Base-by-base conservation (phyloP, 2,329 filamentous ascomycete species). In the Talaromyces sp. region DNA sequence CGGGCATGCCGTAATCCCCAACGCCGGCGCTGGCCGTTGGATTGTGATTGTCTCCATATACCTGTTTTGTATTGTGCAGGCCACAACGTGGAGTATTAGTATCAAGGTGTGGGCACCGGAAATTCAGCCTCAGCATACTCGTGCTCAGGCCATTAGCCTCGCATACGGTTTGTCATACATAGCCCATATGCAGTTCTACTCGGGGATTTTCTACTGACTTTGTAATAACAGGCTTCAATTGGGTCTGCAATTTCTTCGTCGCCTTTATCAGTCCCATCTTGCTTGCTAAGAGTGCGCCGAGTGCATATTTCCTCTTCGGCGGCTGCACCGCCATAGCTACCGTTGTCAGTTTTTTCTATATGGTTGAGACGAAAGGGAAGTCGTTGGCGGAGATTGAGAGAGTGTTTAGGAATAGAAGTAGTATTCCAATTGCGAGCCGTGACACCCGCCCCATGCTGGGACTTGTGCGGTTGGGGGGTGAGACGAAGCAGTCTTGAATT, bases 71-170 rank as follows among this genome's bases (percentile, higher is more conserved):
- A 47, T 22, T 22, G 45, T 47, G 19, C 45, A 25, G 5, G 19
- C 45, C 19, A 47, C 74, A 3, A 73, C 83, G 0, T 88, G 86
- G 84, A 85, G 78, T 1, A 82, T 89, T n/a, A 79, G 81, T 0
- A 77, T 83, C 56, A 84, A 84, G 67, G 83, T 88, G 8, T 88
- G 86, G 65, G 80, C 83, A 0, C 80, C 81, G 13, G 86, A 88
- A 73, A 87, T 88, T 43, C 85, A 88, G 68, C 84, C 85, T 0
- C 77, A 79, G 3, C 75, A 81, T 47, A 87, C 84, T 0, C 78
- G 86, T 7, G 85, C 85, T 0, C 80, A 81, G 0, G 85, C 84
- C 3, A 85, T 81, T 15, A 82, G 80, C 61, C 68, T 86, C 5
- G 84, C 82, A 0, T 79, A 84, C 69, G 81, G 84, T 2, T 77